Base-by-base conservation (phyloP, 345 rosid genomes). In the Cardamine occulta region DNA sequence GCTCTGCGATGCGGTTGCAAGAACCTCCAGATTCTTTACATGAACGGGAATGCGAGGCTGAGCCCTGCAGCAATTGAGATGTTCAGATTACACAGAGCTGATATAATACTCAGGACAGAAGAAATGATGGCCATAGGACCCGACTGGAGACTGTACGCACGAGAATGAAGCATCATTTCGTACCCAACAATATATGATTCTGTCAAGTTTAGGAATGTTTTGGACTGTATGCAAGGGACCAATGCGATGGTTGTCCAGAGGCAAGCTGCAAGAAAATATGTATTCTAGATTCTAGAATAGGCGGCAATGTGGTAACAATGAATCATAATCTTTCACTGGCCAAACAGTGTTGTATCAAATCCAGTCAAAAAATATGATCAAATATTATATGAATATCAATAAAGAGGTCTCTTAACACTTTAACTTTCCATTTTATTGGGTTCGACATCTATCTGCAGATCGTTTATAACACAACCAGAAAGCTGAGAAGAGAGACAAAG, bases 1-100 rank as follows among this genome's bases (percentile, higher is more conserved):
- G 94, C 84, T 17, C 39, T 87, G 56, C 80, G 89, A 67, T 68
- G 76, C 6, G 97, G 98, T 15, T 89, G 97, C 84, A 81, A 59
- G 76, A 78, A 49, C 67, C 92, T 94, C 24, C 73, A 35, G 18
- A 76, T 85, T 64, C 79, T 91, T 42, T 84, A 86, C 77, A 77
- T 84, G 60, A 80, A 78, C 52, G 81, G 77, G 47, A 75, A 70
- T 18, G 13, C 21, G 24, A 73, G 56, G 70, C 19, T 85, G 60
- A 79, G 82, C 1, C 14, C 45, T 23, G 17, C 58, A 2, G 88
- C 93, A 15, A 15, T 84, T 55, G 89, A 87, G 82, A 51, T 81
- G 82, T 92, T 91, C 71, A 87, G 65, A 49, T 26, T 86, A 64
- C 34, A 77, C 15, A 80, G 91, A 85, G 81, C 80, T 18, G 63